phyloP scores from a whole-genome alignment of 345 rosid genomes.

The Hypericum perforatum region DNA sequence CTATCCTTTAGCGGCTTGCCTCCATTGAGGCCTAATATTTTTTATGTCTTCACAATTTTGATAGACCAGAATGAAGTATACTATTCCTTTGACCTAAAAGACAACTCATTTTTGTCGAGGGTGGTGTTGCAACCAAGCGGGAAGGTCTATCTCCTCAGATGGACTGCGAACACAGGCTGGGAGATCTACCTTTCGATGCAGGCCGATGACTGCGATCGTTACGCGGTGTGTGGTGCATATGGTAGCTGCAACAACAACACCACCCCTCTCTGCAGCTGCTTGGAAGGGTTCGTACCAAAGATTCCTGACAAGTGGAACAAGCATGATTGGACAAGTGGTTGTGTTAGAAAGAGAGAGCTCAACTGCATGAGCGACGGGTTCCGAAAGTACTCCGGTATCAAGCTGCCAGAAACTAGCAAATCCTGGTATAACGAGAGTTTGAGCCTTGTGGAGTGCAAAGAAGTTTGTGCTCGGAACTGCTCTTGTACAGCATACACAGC shows the following conservation, averaged over 20 bases:
- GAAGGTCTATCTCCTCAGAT: not conserved
- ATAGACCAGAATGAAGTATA: constrained; percentile 3
- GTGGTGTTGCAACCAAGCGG: constrained; percentile 1
- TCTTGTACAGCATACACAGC: not conserved
- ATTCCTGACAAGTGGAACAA: not conserved
- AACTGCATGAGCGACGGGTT: not conserved
- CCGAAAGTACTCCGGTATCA: not conserved
- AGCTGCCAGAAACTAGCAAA: not conserved
- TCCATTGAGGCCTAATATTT: not conserved
- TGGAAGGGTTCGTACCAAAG: not conserved
- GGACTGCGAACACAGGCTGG: not conserved
- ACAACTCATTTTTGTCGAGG: constrained; percentile 4
- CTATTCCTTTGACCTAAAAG: not conserved
- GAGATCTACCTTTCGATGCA: not conserved
- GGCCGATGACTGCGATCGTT: constrained; percentile 1
- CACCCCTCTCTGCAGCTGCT: not conserved
- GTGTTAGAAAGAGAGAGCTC: not conserved
- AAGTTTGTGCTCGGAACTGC: not conserved
- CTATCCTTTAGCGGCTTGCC: constrained; percentile 7
- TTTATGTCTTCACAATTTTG: constrained; percentile 6
- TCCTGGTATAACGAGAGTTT: not conserved
- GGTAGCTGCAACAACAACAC: not conserved
- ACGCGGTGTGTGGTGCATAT: not conserved
- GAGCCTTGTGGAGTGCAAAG: not conserved
- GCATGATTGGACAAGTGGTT: not conserved